Base-by-base conservation (phyloP, 176 grass and related monocot genomes). In the Carex kokanica region DNA sequence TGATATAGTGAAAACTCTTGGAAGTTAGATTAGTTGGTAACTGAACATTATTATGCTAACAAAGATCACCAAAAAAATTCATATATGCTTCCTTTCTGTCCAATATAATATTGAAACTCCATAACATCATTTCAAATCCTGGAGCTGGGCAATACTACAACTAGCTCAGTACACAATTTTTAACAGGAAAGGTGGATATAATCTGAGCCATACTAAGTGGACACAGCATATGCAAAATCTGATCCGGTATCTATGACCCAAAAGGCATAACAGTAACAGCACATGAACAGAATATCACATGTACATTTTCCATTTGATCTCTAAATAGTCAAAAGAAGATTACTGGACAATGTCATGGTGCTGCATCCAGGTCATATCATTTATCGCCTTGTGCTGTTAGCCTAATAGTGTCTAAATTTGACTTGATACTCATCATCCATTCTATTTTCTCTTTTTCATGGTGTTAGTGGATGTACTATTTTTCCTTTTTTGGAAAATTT, bases 321-420 rank as follows among this genome's bases (percentile, higher is more conserved):
- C 32, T 21, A 80, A 43, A 40, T 81, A 23, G 78, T 63, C 78
- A 62, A 63, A 81, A 81, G 34, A 81, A 81, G 25, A 81, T 81
- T 62, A 63, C 57, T 63, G 32, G 54, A 60, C 53, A 31, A 80
- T 60, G 29, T 41, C 27, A 57, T 60, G 27, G 70, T 74, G 70
- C 40, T 74, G 40, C 70, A 74, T 74, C 32, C 40, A 57, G 40
- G 57, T 80, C 78, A 61, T 80, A 61, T 62, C 56, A 59, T 81
- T 81, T 81, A 40, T 78, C 13, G 0, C 9, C 38, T 63, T 59
- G 20, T 63, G 78, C 78, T 81, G 43, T 63, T 25, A 57, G 12
- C 15, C 78, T 54, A 63, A 59, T 63, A 41, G n/a, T 81, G 29
- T 45, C 53, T 41, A 55, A 21, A 20, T 63, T 81, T 81, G 57